Percentiles rank a stretch among this genome's conserved stretches.
Evolutionary conservation across 768 basidiomycete genomes (phyloP).

Genomic region (Mrakia blollopis): DNA sequence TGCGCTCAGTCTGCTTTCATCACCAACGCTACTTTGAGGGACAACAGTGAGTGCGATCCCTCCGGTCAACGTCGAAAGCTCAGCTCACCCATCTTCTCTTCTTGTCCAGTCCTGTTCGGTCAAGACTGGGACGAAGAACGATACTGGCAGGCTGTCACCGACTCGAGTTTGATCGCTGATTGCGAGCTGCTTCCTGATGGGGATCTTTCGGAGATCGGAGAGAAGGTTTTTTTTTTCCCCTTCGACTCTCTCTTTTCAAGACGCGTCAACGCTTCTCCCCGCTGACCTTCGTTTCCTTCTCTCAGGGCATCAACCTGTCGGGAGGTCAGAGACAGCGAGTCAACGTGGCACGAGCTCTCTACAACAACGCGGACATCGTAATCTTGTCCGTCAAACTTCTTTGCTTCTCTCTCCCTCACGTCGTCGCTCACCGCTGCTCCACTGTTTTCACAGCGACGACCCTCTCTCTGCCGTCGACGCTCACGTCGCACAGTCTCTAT

Average conservation of each 20-base stretch:
- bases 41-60: not conserved
- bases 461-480: conserved; percentile 84
- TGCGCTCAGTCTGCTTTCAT: conserved; percentile 90
- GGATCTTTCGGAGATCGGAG: conserved; percentile 63
- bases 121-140: conserved; percentile 70
- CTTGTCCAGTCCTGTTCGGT: conserved; percentile 64
- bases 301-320: conserved; percentile 70
- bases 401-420: too few relatives aligned
- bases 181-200: conserved; percentile 68
- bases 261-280: conserved; percentile 11
- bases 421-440: too few relatives aligned
- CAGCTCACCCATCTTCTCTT: not conserved
- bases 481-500: conserved; percentile 80
- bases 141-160: conserved; percentile 73
- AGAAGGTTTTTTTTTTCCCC: conserved; percentile 16
- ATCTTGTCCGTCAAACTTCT: conserved; percentile 51
- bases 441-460: conserved; percentile 60
- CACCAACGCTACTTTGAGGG: conserved; percentile 67
- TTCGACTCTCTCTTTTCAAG: not conserved
- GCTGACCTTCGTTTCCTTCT: not conserved
- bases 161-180: conserved; percentile 74
- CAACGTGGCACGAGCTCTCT: conserved; percentile 81
- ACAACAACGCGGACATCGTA: conserved; percentile 77
- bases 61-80: not conserved
- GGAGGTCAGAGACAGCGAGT: conserved; percentile 77